phyloP scores from a whole-genome alignment of 768 basidiomycete species.

The Boletus subparvulus region DNA sequence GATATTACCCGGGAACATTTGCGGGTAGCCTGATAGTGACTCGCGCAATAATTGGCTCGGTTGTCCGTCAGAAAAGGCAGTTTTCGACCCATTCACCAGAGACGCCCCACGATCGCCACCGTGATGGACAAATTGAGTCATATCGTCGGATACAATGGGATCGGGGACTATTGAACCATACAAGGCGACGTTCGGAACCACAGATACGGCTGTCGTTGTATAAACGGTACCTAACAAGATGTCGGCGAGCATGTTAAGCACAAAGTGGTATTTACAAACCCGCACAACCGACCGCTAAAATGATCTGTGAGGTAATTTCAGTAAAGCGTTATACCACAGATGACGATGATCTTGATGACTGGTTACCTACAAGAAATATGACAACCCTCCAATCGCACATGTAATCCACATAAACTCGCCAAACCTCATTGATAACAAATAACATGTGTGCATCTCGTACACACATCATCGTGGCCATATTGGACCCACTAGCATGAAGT shows the following conservation, averaged over 20 bases:
- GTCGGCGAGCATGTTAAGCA: neutral
- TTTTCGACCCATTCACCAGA: neutral
- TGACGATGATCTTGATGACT: neutral
- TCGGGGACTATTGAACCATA: neutral
- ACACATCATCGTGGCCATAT: neutral
- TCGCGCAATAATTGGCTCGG: too few species aligned
- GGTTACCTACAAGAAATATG: neutral
- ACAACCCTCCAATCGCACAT: neutral
- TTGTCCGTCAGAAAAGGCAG: neutral
- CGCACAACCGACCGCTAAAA: neutral
- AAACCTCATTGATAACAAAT: neutral
- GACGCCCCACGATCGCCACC: neutral
- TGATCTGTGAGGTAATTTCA: neutral
- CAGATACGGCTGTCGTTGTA: neutral
- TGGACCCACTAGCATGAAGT: neutral
- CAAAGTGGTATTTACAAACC: neutral
- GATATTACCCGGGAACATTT: too few species aligned
- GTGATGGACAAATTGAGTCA: neutral
- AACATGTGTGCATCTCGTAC: neutral
- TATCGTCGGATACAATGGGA: neutral
- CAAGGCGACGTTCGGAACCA: neutral
- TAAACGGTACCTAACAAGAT: neutral
- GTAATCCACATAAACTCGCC: constrained; percentile 3
- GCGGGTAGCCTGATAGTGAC: too few species aligned
- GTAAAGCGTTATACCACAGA: neutral